Conservation (phyloP, 2,329 filamentous ascomycete genomes). For the Gaeumannomyces tritici region DNA sequence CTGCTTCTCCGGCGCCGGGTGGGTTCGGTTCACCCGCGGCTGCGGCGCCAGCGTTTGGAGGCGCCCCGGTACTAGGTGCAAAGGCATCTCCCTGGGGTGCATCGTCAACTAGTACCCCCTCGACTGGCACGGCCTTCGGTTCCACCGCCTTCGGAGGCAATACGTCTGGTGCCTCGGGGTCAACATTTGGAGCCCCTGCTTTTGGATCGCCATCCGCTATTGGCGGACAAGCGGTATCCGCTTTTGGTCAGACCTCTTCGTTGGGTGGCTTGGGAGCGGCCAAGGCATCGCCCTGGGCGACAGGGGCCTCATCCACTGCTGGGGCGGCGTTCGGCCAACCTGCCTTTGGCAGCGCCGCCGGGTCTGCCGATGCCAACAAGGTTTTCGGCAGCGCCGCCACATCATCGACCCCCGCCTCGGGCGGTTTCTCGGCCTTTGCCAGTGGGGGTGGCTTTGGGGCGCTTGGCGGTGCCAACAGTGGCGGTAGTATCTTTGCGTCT, state of each 20-base stretch:
- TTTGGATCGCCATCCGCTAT: conserved; percentile 27
- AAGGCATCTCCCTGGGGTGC: conserved; percentile 41
- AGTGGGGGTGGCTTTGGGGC: conserved; percentile 40
- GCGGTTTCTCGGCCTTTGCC: conserved; percentile 14
- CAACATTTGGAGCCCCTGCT: conserved; percentile 27
- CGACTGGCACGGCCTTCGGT: conserved; percentile 31
- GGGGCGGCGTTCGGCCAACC: conserved; percentile 41
- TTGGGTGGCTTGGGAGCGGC: conserved; percentile 26
- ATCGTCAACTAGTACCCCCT: conserved; percentile 19
- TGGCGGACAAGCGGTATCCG: conserved; percentile 21
- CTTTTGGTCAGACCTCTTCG: conserved; percentile 42
- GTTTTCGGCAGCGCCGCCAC: conserved; percentile 22
- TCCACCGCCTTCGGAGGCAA: conserved; percentile 31
- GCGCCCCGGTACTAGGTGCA: conserved; percentile 37
- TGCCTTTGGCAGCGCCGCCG: conserved; percentile 29
- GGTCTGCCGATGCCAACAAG: conserved; percentile 17
- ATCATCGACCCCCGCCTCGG: conserved; percentile 13
- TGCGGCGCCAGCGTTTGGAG: conserved; percentile 34
- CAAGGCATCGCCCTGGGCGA: conserved; percentile 45
- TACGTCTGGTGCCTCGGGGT: conserved; percentile 9
- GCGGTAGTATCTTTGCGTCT: conserved; percentile 28
- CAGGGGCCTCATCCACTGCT: conserved; percentile 21
- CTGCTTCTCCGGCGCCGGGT: conserved; percentile 16
- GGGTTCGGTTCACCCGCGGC: conserved; percentile 31
- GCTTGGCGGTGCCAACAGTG: conserved; percentile 23